Evolutionary conservation across 495 filamentous ascomycete genomes (phyloP).

Genomic region (Penicillium ucsense): DNA sequence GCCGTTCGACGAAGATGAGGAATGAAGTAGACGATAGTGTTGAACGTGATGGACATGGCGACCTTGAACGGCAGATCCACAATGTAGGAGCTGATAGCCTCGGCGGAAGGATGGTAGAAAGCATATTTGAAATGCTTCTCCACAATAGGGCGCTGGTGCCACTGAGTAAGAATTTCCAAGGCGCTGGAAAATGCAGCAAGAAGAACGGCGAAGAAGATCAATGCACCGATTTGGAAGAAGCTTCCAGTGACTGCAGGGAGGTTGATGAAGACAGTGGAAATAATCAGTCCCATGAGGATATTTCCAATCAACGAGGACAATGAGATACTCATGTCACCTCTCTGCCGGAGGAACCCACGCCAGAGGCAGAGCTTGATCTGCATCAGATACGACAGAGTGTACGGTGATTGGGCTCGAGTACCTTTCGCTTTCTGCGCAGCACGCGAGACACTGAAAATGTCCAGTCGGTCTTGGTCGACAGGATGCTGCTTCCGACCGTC

Average conservation of each 20-base stretch:
- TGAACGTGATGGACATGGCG: constrained; percentile 32
- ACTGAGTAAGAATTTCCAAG: constrained; percentile 48
- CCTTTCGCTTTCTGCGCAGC: constrained; percentile 22
- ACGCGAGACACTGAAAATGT: constrained; percentile 6
- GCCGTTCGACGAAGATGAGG: constrained; percentile 25
- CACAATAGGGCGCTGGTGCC: constrained; percentile 48
- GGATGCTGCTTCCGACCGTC: neutral
- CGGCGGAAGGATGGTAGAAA: constrained; percentile 50
- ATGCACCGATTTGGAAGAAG: constrained; percentile 45
- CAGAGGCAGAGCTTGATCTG: constrained; percentile 36
- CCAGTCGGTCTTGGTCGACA: neutral
- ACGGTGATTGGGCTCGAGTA: constrained; percentile 26
- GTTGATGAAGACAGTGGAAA: constrained; percentile 74
- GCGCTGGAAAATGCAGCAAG: constrained; percentile 39
- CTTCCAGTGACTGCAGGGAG: constrained; percentile 11
- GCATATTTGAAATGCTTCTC: constrained; percentile 52
- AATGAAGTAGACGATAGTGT: constrained; percentile 48
- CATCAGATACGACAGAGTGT: constrained; percentile 35
- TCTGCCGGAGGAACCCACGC: constrained; percentile 42
- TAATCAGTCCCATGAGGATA: constrained; percentile 62
- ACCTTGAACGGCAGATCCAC: constrained; percentile 46
- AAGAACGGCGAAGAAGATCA: constrained; percentile 81
- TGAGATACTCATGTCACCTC: constrained; percentile 61
- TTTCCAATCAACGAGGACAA: constrained; percentile 63
- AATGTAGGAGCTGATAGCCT: constrained; percentile 45